These are phyloP conservation scores for Russula vinacea DNA, from an alignment of 768 basidiomycete species.

Conservation along the genomic window DNA sequence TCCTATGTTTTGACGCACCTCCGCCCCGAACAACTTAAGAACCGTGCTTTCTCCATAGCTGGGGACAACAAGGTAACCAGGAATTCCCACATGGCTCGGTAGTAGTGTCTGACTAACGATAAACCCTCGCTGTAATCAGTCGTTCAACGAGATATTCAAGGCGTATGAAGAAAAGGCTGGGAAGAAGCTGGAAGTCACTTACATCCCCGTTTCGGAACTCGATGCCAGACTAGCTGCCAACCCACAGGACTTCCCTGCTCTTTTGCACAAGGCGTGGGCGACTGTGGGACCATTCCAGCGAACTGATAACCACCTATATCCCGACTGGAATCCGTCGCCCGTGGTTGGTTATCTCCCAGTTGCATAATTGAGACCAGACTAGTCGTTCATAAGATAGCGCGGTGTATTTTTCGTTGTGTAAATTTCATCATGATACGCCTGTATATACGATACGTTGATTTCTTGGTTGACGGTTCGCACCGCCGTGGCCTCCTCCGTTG, in stretches of 20 bases:
- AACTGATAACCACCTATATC: slow-evolving; percentile 26
- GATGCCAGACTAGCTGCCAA: background rate
- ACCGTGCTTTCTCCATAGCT: background rate
- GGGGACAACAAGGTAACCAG: background rate
- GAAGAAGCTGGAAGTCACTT: background rate
- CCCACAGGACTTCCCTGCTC: background rate
- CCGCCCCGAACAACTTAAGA: background rate
- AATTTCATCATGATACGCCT: too few species aligned
- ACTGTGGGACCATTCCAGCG: background rate
- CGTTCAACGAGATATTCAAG: background rate
- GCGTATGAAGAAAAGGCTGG: background rate
- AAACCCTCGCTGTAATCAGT: background rate
- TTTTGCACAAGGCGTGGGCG: background rate
- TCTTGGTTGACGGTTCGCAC: too few species aligned
- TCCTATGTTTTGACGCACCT: background rate
- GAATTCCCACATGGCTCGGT: background rate
- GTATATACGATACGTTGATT: too few species aligned
- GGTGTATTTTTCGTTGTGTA: too few species aligned
- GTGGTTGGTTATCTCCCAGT: background rate
- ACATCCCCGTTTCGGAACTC: background rate
- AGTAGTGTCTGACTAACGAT: background rate
- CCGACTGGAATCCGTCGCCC: slow-evolving; percentile 2
- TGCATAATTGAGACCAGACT: background rate
- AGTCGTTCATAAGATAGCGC: too few species aligned
- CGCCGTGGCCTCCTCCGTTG: too few species aligned